phyloP scores from a whole-genome alignment of 768 basidiomycete genomes.

The Lentinula sp. region DNA sequence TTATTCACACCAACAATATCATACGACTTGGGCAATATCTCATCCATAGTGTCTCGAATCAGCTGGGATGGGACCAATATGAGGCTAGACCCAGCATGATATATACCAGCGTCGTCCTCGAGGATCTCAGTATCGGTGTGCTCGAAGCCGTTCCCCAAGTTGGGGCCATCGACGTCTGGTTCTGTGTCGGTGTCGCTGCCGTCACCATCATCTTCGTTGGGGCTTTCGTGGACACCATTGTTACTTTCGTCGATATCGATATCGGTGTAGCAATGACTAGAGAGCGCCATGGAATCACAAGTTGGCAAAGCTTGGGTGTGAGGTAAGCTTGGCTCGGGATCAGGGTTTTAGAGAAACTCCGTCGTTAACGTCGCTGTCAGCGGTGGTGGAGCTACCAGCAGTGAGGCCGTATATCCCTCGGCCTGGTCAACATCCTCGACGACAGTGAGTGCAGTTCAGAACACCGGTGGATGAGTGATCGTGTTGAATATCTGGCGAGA shows the following conservation, averaged over 20 bases:
- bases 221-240: neutral
- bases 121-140: neutral
- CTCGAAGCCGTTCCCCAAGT: neutral
- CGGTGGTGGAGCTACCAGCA: no score
- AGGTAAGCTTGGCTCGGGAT: neutral
- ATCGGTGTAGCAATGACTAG: neutral
- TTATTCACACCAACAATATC: neutral
- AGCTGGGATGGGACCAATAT: neutral
- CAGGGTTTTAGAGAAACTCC: conserved; percentile 22
- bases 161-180: neutral
- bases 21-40: neutral
- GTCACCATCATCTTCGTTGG: neutral
- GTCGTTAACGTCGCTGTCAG: no score
- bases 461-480: no score
- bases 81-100: neutral
- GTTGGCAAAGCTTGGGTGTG: neutral
- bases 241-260: neutral
- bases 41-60: neutral
- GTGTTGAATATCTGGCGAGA: no score
- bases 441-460: no score
- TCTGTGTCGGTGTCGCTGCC: neutral
- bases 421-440: no score
- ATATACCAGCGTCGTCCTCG: neutral
- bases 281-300: neutral
- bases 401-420: no score